phyloP scores from a whole-genome alignment of 2,329 filamentous ascomycete species.

The Aspergillus brasiliensis region DNA sequence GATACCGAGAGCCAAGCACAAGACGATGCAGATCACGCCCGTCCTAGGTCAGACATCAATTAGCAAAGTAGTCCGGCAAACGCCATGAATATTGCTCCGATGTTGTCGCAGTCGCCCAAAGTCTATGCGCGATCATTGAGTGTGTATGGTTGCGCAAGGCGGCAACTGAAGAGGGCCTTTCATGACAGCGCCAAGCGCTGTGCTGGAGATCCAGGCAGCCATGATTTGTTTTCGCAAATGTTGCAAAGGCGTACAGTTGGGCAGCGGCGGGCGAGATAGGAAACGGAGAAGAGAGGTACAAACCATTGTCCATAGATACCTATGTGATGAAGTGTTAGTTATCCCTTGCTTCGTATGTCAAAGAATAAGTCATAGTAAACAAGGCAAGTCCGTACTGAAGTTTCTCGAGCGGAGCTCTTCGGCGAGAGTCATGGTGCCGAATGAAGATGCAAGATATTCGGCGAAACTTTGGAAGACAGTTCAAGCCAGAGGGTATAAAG shows the following conservation, averaged over 20 bases:
- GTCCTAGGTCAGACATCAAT: constrained; percentile 36
- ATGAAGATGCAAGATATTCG: neutral
- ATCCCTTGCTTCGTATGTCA: constrained; percentile 13
- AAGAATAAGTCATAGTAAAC: constrained; percentile 20
- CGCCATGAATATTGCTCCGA: neutral
- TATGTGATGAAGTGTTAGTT: constrained; percentile 39
- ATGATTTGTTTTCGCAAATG: constrained; percentile 14
- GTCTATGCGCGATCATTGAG: neutral
- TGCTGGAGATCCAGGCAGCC: constrained; percentile 24
- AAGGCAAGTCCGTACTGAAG: constrained; percentile 58
- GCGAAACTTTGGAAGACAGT: neutral
- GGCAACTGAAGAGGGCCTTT: constrained; percentile 5
- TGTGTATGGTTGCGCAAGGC: neutral
- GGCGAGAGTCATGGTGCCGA: constrained; percentile 56
- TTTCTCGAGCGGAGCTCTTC: constrained; percentile 67
- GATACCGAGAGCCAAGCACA: constrained; percentile 69
- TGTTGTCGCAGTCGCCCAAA: neutral
- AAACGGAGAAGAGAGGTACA: constrained; percentile 33
- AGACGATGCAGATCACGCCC: constrained; percentile 62
- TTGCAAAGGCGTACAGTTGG: constrained; percentile 4
- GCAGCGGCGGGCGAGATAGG: neutral
- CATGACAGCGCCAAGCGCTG: constrained; percentile 21
- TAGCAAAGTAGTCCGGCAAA: constrained; percentile 12
- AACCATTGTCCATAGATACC: constrained; percentile 72
- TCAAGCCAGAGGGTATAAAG: neutral